These are phyloP conservation scores for Acacia confusa DNA, from an alignment of 306 rosid genomes.

Conservation along the genomic window DNA sequence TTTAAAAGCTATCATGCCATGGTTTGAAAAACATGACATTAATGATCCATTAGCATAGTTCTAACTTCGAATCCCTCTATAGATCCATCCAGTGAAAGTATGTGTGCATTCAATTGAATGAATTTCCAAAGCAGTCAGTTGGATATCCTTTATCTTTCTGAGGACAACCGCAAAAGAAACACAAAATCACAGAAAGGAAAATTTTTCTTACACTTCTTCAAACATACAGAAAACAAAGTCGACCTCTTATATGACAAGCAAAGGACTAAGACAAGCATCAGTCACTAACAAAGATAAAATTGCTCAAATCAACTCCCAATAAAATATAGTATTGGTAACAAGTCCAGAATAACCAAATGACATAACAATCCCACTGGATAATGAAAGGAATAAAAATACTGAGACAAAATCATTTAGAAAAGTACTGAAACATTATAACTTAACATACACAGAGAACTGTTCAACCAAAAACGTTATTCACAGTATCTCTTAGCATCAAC, in stretches of 20 bases:
- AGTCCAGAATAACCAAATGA: neutral
- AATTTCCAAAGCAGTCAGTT: slow-evolving; percentile 10
- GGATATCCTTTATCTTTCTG: neutral
- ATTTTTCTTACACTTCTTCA: neutral
- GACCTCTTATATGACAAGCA: slow-evolving; percentile 8
- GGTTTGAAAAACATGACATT: neutral
- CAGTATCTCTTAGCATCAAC: slow-evolving; percentile 40
- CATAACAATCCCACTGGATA: neutral
- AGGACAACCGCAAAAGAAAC: slow-evolving; percentile 16
- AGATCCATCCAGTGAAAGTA: slow-evolving; percentile 11
- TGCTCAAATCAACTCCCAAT: slow-evolving; percentile 2
- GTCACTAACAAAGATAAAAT: slow-evolving; percentile 3
- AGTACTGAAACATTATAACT: slow-evolving; percentile 8
- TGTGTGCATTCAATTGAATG: neutral
- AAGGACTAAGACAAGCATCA: neutral
- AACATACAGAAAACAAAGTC: neutral
- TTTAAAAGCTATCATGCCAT: neutral
- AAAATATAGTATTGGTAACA: neutral
- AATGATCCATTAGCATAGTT: neutral
- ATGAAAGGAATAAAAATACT: slow-evolving; percentile 16
- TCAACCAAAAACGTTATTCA: neutral
- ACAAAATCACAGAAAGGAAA: neutral
- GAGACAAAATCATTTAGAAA: slow-evolving; percentile 15
- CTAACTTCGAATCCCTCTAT: slow-evolving; percentile 8
- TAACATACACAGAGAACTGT: slow-evolving; percentile 10